Conservation (phyloP, 1,284 basidiomycete genomes). For the Amylostereum areolatum region DNA sequence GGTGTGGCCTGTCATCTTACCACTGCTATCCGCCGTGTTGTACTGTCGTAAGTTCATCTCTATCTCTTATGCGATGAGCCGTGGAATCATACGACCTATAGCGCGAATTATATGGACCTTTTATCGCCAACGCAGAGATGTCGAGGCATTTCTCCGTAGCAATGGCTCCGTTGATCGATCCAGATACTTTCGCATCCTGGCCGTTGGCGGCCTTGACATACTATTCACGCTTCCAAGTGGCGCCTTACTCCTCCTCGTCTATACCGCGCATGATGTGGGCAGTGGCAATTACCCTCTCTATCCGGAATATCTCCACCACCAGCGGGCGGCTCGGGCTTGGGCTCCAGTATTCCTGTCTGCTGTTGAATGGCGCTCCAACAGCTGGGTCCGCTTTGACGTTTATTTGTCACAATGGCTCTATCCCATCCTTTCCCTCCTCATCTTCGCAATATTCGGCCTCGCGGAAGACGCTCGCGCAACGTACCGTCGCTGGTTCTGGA, state of each 20-base stretch:
- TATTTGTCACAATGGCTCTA: background rate
- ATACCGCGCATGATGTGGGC: too few species aligned
- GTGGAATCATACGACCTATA: background rate
- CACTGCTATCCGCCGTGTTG: background rate
- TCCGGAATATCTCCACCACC: too few species aligned
- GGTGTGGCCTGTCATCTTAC: background rate
- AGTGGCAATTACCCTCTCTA: too few species aligned
- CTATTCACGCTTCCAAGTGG: background rate
- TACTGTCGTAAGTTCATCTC: background rate
- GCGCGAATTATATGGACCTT: background rate
- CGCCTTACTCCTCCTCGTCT: too few species aligned
- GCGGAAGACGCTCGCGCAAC: background rate
- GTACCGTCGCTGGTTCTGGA: background rate
- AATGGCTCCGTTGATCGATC: background rate
- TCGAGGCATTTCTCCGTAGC: background rate
- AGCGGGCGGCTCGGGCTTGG: too few species aligned
- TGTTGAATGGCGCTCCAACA: too few species aligned
- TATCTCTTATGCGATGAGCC: background rate
- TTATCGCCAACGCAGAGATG: background rate
- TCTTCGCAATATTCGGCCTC: background rate
- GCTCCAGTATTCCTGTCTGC: too few species aligned
- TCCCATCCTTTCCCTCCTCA: background rate
- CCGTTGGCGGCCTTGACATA: background rate
- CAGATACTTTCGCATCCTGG: background rate
- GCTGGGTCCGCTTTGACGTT: too few species aligned